Conservation (phyloP, 2,329 filamentous ascomycete species). For the Hirsutella rhossiliensis region DNA sequence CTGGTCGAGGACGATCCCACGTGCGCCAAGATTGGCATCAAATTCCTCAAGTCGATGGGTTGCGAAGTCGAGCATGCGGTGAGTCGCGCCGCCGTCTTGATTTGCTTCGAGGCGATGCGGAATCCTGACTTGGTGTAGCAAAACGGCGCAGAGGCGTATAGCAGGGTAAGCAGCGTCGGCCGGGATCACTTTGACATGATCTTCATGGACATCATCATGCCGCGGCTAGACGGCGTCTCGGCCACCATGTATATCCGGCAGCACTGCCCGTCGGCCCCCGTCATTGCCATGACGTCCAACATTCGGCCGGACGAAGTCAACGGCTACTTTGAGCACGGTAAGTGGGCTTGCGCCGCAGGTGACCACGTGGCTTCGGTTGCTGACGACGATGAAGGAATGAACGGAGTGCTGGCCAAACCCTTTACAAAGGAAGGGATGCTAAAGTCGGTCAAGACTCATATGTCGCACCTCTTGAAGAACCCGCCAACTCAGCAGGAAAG, state of each 20-base stretch:
- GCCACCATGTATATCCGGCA: slow-evolving; percentile 89
- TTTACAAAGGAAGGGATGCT: slow-evolving; percentile 85
- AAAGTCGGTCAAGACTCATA: slow-evolving; percentile 77
- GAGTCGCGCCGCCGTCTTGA: slow-evolving; percentile 15
- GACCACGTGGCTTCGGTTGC: neutral
- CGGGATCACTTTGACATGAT: slow-evolving; percentile 50
- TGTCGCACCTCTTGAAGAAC: slow-evolving; percentile 70
- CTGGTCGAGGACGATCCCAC: slow-evolving; percentile 76
- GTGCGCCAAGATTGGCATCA: slow-evolving; percentile 55
- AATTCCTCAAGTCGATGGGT: slow-evolving; percentile 53
- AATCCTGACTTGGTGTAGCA: slow-evolving; percentile 13
- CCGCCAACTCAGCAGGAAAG: slow-evolving; percentile 32
- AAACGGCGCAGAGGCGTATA: slow-evolving; percentile 86
- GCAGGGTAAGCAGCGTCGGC: slow-evolving; percentile 52
- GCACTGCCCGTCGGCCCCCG: slow-evolving; percentile 68
- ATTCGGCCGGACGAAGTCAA: slow-evolving; percentile 94
- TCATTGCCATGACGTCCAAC: slow-evolving; percentile 98
- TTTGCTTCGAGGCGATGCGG: slow-evolving; percentile 6
- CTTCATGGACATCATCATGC: slow-evolving; percentile 96
- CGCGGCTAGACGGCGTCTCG: slow-evolving; percentile 85
- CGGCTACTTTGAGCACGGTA: slow-evolving; percentile 94
- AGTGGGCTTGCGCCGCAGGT: slow-evolving; percentile 18
- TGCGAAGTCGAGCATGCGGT: slow-evolving; percentile 58
- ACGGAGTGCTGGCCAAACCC: slow-evolving; percentile 91
- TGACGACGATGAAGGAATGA: slow-evolving; percentile 58